These are phyloP conservation scores for Ettlia oleoabundans DNA, from an alignment of 139 green algal genomes.

Conservation along the genomic window DNA sequence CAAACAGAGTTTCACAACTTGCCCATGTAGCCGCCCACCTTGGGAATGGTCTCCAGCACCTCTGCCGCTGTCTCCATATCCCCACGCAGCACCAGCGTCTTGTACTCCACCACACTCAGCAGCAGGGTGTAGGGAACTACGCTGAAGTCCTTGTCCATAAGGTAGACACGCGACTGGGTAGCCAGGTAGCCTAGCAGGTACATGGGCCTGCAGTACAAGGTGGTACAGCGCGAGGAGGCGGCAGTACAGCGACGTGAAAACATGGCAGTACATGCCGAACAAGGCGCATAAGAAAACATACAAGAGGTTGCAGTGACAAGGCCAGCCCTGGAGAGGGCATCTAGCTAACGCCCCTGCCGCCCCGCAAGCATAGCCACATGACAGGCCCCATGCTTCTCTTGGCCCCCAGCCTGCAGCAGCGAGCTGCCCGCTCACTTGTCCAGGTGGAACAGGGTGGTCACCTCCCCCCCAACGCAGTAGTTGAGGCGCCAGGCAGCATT, in stretches of 20 bases:
- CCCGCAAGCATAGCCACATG: too few relatives aligned
- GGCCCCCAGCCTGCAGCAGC: background rate
- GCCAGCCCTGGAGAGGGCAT: too few relatives aligned
- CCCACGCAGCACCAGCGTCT: constrained; percentile 84
- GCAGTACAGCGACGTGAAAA: too few relatives aligned
- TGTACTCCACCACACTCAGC: constrained; percentile 97
- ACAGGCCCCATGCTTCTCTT: background rate
- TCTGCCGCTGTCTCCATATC: constrained; percentile 76
- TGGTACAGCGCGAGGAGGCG: too few relatives aligned
- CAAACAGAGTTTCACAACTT: background rate
- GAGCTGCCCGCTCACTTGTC: constrained; percentile 60
- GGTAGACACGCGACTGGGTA: constrained; percentile 86
- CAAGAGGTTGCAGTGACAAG: too few relatives aligned
- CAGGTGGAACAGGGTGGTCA: constrained; percentile 97
- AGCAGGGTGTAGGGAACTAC: constrained; percentile 92
- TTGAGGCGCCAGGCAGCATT: constrained; percentile 96
- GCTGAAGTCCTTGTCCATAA: constrained; percentile 92
- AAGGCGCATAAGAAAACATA: too few relatives aligned
- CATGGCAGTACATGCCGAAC: too few relatives aligned
- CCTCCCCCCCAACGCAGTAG: constrained; percentile 97
- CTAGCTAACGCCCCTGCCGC: too few relatives aligned
- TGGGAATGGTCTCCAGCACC: constrained; percentile 64
- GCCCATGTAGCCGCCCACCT: background rate
- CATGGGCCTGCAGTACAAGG: constrained; percentile 72
- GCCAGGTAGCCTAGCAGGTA: constrained; percentile 98